These are phyloP conservation scores for Alternaria ventricosa DNA, from an alignment of 2,329 filamentous ascomycete genomes.

Conservation along the genomic window DNA sequence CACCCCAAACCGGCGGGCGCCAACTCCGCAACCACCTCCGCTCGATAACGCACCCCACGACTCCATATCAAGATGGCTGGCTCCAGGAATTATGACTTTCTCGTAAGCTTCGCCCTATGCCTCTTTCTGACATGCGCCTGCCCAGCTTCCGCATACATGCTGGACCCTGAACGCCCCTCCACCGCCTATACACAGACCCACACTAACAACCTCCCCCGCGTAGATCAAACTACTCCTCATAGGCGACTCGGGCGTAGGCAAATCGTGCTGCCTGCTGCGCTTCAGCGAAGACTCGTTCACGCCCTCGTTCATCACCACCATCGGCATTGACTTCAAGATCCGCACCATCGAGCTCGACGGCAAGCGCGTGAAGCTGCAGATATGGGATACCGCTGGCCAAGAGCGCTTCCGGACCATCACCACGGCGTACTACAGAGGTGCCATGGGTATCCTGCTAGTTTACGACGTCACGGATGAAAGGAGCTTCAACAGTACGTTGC, in stretches of 20 bases:
- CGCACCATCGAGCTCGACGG: conserved; percentile 98
- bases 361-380: conserved; percentile 98
- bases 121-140: conserved; percentile 2
- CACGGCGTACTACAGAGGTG: conserved; percentile 96
- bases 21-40: conserved; percentile 27
- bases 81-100: conserved; percentile 98
- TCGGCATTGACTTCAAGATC: conserved; percentile 99
- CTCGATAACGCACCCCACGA: conserved; percentile 18
- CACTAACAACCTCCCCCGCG: conserved; percentile 22
- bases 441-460: conserved; percentile 96
- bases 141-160: conserved; percentile 6
- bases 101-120: conserved; percentile 67
- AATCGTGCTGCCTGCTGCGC: conserved; percentile 94
- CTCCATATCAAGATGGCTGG: conserved; percentile 73
- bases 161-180: conserved; percentile 11
- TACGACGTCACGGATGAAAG: conserved; percentile 98
- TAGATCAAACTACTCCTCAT: conserved; percentile 98
- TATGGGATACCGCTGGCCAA: conserved; percentile 98
- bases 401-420: conserved; percentile 99
- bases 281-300: conserved; percentile 99
- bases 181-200: conserved; percentile 10
- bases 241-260: conserved; percentile 94
- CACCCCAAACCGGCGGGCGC: conserved; percentile 30
- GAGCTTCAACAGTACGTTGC: conserved; percentile 84
- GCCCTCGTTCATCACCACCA: conserved; percentile 97